These are phyloP conservation scores for Aspergillus sclerotioniger DNA, from an alignment of 495 filamentous ascomycete species.

Conservation along the genomic window DNA sequence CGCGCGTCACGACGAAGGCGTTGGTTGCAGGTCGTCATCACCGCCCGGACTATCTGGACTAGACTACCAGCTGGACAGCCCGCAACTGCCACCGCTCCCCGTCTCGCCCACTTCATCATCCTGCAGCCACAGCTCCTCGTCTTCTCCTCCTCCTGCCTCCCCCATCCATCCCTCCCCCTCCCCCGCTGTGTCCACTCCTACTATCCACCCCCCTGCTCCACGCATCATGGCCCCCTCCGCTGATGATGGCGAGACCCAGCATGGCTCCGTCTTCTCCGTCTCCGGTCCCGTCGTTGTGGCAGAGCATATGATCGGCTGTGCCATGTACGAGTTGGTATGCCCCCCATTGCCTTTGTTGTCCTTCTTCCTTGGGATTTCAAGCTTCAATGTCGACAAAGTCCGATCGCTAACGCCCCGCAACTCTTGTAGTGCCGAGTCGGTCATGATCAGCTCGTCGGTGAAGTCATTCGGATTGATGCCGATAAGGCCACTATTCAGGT, in stretches of 20 bases:
- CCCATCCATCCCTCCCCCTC: slow-evolving; percentile 35
- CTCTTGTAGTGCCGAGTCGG: slow-evolving; percentile 73
- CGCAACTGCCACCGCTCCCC: slow-evolving; percentile 51
- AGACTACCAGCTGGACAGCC: background rate
- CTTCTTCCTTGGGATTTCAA: slow-evolving; percentile 10
- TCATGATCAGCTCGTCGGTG: slow-evolving; percentile 83
- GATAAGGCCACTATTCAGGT: slow-evolving; percentile 98
- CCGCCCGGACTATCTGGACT: slow-evolving; percentile 38
- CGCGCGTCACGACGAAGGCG: slow-evolving; percentile 36
- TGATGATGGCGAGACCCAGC: slow-evolving; percentile 48
- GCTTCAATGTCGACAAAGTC: background rate
- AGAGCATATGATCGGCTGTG: slow-evolving; percentile 97
- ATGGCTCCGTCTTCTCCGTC: slow-evolving; percentile 55
- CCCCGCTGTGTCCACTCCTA: slow-evolving; percentile 33
- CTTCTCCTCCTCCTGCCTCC: slow-evolving; percentile 25
- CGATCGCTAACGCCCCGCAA: slow-evolving; percentile 1
- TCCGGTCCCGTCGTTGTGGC: slow-evolving; percentile 90
- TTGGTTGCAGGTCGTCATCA: slow-evolving; percentile 33
- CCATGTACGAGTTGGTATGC: slow-evolving; percentile 97
- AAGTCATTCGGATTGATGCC: slow-evolving; percentile 95
- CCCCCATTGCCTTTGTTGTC: slow-evolving; percentile 10
- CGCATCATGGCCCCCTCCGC: slow-evolving; percentile 58
- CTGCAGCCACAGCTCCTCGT: slow-evolving; percentile 37
- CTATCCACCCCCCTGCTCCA: slow-evolving; percentile 34
- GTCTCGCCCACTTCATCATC: slow-evolving; percentile 46